These are phyloP conservation scores for Paramecium bursaria DNA, from an alignment of 73 alveolate species.

Conservation along the genomic window DNA sequence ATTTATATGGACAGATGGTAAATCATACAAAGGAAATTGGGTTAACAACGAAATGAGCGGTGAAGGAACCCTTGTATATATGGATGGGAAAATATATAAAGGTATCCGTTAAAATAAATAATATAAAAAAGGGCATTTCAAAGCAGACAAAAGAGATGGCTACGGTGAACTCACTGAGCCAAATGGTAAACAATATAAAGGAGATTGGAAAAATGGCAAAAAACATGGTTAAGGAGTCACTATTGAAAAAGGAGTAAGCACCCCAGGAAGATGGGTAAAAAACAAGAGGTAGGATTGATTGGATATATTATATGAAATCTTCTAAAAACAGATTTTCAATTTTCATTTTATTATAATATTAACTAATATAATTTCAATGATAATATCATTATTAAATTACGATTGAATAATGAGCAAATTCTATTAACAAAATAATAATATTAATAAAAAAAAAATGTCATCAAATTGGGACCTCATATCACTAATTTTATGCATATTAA, in stretches of 20 bases:
- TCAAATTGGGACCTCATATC: no score
- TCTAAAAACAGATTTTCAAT: no score
- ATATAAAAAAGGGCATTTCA: neutral
- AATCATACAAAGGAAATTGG: conserved; percentile 71
- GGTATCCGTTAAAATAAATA: neutral
- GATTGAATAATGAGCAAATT: no score
- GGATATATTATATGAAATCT: no score
- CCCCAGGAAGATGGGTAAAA: conserved; percentile 30
- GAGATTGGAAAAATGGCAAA: conserved; percentile 47
- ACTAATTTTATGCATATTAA: no score
- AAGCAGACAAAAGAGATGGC: conserved; percentile 24
- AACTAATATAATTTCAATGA: no score
- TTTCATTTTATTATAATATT: no score
- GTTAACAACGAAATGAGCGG: conserved; percentile 34
- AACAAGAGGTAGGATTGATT: conserved; percentile 25
- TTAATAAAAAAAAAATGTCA: no score
- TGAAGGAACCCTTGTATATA: neutral
- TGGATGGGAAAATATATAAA: conserved; percentile 51
- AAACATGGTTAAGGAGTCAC: conserved; percentile 15
- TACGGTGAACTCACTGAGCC: conserved; percentile 35
- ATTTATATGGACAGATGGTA: conserved; percentile 77
- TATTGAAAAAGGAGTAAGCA: neutral
- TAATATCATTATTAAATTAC: no score
- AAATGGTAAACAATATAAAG: conserved; percentile 14
- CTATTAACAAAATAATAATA: no score